These are phyloP conservation scores for Eruca vesicaria DNA, from an alignment of 441 rosid species.

Conservation along the genomic window DNA sequence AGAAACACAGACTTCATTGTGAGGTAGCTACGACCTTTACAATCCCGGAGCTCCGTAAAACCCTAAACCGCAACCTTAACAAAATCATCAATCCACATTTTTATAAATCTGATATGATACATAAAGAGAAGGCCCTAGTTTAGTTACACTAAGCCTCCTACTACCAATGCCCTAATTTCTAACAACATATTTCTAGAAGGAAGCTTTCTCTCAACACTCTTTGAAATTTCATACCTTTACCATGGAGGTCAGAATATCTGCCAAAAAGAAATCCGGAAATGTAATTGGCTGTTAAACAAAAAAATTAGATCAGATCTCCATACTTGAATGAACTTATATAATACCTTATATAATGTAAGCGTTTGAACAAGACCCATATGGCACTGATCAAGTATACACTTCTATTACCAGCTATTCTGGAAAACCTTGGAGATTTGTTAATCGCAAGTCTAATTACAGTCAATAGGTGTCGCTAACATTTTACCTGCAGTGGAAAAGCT, in stretches of 20 bases:
- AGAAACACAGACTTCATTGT: neutral
- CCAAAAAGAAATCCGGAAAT: constrained; percentile 78
- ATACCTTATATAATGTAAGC: neutral
- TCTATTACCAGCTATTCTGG: neutral
- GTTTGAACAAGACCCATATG: neutral
- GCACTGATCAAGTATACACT: neutral
- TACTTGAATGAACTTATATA: neutral
- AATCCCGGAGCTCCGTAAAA: neutral
- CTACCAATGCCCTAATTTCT: constrained; percentile 1
- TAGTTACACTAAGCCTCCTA: neutral
- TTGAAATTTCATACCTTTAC: constrained; percentile 54
- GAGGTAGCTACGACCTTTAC: neutral
- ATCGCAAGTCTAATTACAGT: neutral
- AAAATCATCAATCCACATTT: neutral
- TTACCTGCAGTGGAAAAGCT: constrained; percentile 70
- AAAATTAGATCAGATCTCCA: constrained; percentile 7
- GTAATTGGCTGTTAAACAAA: constrained; percentile 56
- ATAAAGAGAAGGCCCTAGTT: neutral
- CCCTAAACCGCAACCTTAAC: neutral
- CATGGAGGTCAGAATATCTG: constrained; percentile 79
- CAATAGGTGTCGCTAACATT: constrained; percentile 6
- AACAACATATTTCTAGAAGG: neutral
- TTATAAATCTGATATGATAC: neutral
- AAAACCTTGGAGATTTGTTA: constrained; percentile 3
- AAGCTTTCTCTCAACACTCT: neutral